Evolutionary conservation across 148 eudicot species (phyloP).

Genomic region (Bassia scoparia): DNA sequence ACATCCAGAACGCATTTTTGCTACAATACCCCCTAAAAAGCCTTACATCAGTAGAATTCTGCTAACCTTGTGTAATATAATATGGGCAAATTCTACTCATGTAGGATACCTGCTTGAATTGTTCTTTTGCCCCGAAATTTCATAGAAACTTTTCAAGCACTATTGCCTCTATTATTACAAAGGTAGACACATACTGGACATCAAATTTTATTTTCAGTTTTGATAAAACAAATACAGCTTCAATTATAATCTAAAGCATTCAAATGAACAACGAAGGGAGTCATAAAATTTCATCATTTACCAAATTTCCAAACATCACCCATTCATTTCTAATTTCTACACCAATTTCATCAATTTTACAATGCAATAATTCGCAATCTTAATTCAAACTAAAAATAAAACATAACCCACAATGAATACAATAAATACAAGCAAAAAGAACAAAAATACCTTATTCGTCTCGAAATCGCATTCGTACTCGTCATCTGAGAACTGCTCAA

Average conservation of each 20-base stretch:
- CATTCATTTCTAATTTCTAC: not conserved
- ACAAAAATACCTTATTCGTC: constrained; percentile 48
- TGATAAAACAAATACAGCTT: no score
- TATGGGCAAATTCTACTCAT: not conserved
- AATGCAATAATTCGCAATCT: not conserved
- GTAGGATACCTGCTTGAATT: not conserved
- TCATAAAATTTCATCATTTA: not conserved
- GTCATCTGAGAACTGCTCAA: constrained; percentile 95
- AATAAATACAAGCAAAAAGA: not conserved
- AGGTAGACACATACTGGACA: not conserved
- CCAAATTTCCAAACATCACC: not conserved
- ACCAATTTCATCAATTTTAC: not conserved
- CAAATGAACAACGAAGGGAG: not conserved
- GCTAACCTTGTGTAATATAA: not conserved
- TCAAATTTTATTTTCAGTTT: no score
- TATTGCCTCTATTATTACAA: not conserved
- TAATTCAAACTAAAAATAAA: not conserved
- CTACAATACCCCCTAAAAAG: not conserved
- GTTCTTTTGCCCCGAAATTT: not conserved
- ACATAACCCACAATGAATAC: not conserved
- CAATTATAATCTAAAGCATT: not conserved
- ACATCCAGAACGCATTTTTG: not conserved
- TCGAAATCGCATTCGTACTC: constrained; percentile 97
- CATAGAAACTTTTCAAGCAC: not conserved
- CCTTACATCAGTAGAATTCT: not conserved